These are phyloP conservation scores for Camillea tinctor DNA, from an alignment of 2,329 filamentous ascomycete genomes.

Conservation along the genomic window DNA sequence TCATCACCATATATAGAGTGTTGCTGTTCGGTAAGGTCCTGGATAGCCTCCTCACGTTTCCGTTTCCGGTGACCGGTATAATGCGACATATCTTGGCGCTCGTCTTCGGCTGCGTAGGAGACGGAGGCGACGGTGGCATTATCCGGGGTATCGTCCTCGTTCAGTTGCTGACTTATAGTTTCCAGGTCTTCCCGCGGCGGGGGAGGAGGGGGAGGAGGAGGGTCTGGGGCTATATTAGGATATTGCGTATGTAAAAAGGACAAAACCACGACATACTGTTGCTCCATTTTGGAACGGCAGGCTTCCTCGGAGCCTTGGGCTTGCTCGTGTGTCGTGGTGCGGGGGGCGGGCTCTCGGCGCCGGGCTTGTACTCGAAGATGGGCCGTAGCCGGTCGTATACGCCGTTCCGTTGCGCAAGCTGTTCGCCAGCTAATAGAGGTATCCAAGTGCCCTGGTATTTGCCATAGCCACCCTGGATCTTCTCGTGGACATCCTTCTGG, in stretches of 20 bases:
- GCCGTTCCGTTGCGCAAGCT: conserved; percentile 82
- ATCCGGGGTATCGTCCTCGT: conserved; percentile 79
- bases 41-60: conserved; percentile 65
- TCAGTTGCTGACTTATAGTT: conserved; percentile 58
- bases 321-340: conserved; percentile 91
- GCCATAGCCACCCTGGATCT: conserved; percentile 96
- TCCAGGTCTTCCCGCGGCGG: conserved; percentile 61
- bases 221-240: conserved; percentile 31
- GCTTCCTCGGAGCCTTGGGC: conserved; percentile 72
- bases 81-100: conserved; percentile 70
- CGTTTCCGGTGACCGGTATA: conserved; percentile 68
- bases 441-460: conserved; percentile 99
- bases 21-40: conserved; percentile 72
- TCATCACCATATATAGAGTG: conserved; percentile 91
- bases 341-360: conserved; percentile 84
- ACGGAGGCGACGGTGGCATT: conserved; percentile 80
- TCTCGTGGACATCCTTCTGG: conserved; percentile 94
- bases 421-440: conserved; percentile 75
- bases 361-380: conserved; percentile 87
- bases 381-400: conserved; percentile 77
- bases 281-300: conserved; percentile 61
- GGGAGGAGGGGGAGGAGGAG: conserved; percentile 4
- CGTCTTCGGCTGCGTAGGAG: conserved; percentile 82
- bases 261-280: conserved; percentile 31
- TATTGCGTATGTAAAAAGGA: neutral